Evolutionary conservation across 2,329 filamentous ascomycete species (phyloP).

Genomic region (Alternaria sp.): DNA sequence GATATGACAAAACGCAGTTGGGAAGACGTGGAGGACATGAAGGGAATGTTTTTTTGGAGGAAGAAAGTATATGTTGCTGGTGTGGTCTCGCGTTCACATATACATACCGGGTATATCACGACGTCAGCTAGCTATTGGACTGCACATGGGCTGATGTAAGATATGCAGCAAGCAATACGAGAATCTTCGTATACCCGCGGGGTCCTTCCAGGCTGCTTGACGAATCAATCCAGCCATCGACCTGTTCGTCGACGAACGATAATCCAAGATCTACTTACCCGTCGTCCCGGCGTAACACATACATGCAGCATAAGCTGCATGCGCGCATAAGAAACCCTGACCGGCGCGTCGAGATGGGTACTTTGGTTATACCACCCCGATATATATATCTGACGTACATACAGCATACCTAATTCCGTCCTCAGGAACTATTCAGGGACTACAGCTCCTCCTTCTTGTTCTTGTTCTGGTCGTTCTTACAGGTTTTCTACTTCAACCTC

Average conservation of each 20-base stretch:
- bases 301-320: conserved; percentile 1
- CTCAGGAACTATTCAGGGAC: too few relatives aligned
- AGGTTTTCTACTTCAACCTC: too few relatives aligned
- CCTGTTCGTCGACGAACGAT: background rate
- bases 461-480: too few relatives aligned
- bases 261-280: background rate
- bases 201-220: background rate
- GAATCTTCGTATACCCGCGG: background rate
- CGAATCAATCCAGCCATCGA: background rate
- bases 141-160: background rate
- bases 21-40: background rate
- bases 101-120: background rate
- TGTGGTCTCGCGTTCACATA: background rate
- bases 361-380: background rate
- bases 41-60: background rate
- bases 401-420: background rate
- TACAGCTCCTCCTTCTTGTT: too few relatives aligned
- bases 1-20: background rate
- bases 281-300: background rate
- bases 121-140: background rate
- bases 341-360: background rate
- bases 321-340: background rate
- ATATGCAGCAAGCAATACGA: background rate
- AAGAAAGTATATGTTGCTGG: background rate
- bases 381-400: background rate